Percentiles rank a stretch among this genome's conserved stretches.
Conservation (phyloP, 164 flowering plant species). For the Umbellularia californica region DNA sequence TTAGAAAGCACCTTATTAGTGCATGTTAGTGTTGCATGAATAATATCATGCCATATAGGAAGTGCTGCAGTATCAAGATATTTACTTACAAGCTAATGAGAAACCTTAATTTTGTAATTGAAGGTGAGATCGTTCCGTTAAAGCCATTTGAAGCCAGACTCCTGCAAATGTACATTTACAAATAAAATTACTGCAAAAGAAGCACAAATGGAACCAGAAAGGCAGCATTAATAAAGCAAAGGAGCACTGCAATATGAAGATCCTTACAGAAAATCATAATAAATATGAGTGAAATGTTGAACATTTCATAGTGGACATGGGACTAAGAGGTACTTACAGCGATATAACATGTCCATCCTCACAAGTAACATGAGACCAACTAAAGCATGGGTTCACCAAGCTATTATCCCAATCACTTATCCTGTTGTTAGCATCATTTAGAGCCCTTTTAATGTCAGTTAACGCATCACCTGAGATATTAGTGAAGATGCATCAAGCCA, state of each 20-base stretch:
- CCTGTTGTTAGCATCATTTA: constrained; percentile 51
- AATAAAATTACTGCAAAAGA: constrained; percentile 16
- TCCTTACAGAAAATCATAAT: neutral
- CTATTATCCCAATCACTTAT: constrained; percentile 53
- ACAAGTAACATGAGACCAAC: constrained; percentile 89
- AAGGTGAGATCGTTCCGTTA: constrained; percentile 70
- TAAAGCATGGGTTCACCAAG: constrained; percentile 76
- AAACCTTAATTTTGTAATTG: constrained; percentile 62
- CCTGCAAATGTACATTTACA: constrained; percentile 44
- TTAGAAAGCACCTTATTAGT: neutral
- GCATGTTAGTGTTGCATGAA: neutral
- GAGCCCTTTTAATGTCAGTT: constrained; percentile 39
- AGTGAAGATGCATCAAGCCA: constrained; percentile 1
- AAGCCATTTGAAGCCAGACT: constrained; percentile 71
- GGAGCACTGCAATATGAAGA: neutral
- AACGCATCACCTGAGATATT: constrained; percentile 66
- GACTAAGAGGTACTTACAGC: constrained; percentile 50
- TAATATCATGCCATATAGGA: neutral
- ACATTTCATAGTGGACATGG: neutral
- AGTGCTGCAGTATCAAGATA: neutral
- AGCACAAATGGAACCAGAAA: constrained; percentile 8
- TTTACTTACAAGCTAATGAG: constrained; percentile 66
- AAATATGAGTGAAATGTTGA: neutral
- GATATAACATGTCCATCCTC: constrained; percentile 59
- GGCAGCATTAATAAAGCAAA: constrained; percentile 4